phyloP scores from a whole-genome alignment of 257 asterid genomes.

The Rehmannia glutinosa region DNA sequence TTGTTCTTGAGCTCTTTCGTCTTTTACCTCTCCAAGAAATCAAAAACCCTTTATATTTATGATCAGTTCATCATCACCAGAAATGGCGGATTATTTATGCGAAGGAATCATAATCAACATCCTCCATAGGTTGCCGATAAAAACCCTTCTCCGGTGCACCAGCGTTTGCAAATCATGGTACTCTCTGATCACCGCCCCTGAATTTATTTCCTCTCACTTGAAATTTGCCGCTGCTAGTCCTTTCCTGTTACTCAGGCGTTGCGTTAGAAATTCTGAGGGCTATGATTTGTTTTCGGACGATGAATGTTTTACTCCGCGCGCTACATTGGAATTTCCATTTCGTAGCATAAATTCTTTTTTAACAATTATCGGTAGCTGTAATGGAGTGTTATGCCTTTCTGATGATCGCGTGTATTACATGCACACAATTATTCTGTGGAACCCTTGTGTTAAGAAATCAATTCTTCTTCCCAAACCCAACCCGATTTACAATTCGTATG shows the following conservation, averaged over 20 bases:
- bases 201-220: slow-evolving; percentile 37
- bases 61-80: not conserved
- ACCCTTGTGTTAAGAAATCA: slow-evolving; percentile 32
- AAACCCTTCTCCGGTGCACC: slow-evolving; percentile 40
- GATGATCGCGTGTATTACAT: slow-evolving; percentile 34
- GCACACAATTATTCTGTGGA: slow-evolving; percentile 41
- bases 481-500: slow-evolving; percentile 27
- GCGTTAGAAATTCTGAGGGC: slow-evolving; percentile 23
- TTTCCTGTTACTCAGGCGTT: slow-evolving; percentile 28
- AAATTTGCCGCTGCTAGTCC: slow-evolving; percentile 13
- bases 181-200: slow-evolving; percentile 31
- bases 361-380: slow-evolving; percentile 45
- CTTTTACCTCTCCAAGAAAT: no score
- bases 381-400: slow-evolving; percentile 45
- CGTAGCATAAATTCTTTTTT: slow-evolving; percentile 31
- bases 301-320: not conserved
- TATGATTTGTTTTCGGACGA: slow-evolving; percentile 28
- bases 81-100: slow-evolving; percentile 33
- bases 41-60: no score
- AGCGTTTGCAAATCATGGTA: slow-evolving; percentile 50
- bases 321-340: slow-evolving; percentile 30
- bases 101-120: slow-evolving; percentile 37
- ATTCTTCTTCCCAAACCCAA: slow-evolving; percentile 39
- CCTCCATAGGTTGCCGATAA: slow-evolving; percentile 36
- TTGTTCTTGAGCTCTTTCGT: no score